Evolutionary conservation across 2,329 filamentous ascomycete genomes (phyloP).

Genomic region (Ceratocystiopsis brevicomis): DNA sequence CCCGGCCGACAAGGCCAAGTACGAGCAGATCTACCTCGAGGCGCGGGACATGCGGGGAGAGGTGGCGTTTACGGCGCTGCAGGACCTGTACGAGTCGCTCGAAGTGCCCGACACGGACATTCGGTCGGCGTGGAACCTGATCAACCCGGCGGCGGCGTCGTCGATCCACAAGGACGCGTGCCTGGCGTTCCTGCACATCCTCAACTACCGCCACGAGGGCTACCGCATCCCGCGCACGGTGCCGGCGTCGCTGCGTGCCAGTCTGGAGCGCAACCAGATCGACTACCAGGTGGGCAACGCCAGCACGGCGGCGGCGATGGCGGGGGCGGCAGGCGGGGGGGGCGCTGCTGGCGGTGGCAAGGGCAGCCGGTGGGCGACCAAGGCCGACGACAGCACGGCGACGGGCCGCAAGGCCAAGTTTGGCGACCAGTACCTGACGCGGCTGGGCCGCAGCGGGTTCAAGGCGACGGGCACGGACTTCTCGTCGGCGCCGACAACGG

Average conservation of each 20-base stretch:
- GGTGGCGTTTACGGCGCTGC: conserved; percentile 56
- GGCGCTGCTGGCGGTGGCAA: too few species aligned
- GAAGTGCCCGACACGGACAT: conserved; percentile 62
- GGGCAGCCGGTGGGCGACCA: conserved; percentile 62
- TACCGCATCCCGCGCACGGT: conserved; percentile 84
- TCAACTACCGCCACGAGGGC: conserved; percentile 89
- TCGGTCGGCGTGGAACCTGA: conserved; percentile 86
- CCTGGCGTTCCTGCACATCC: conserved; percentile 87
- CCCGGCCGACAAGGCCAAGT: conserved; percentile 75
- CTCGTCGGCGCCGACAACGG: conserved; percentile 53
- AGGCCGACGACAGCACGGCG: conserved; percentile 58
- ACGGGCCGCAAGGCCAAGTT: conserved; percentile 93
- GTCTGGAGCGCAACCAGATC: conserved; percentile 90
- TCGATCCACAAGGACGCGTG: conserved; percentile 89
- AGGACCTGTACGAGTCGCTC: conserved; percentile 68
- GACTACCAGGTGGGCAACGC: conserved; percentile 83
- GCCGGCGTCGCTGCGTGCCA: conserved; percentile 73
- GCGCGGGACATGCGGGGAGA: conserved; percentile 78
- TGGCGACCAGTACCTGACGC: conserved; percentile 86
- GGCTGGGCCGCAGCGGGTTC: conserved; percentile 68
- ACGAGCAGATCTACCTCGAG: conserved; percentile 92
- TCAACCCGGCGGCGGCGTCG: conserved; percentile 71
- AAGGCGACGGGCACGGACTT: conserved; percentile 81
- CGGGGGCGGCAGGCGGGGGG: too few species aligned
- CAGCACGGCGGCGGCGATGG: conserved; percentile 30